Percentiles rank a stretch among this genome's conserved stretches.
These are phyloP conservation scores for Brassica incana DNA, from an alignment of 345 rosid species.

Conservation along the genomic window DNA sequence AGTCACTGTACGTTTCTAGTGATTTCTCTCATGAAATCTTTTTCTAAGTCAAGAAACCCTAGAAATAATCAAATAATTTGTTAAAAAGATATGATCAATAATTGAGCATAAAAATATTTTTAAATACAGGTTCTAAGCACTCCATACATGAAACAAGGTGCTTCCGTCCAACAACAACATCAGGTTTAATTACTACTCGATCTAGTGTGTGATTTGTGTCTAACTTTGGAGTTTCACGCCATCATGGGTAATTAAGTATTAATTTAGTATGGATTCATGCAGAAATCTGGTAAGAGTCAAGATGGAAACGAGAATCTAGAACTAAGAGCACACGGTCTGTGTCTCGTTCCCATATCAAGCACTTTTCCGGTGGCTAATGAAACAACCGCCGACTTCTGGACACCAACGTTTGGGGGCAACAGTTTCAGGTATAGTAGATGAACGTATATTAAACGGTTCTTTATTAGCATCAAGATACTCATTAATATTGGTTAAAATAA, in stretches of 20 bases:
- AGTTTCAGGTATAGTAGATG: slow-evolving; percentile 39
- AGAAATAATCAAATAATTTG: background rate
- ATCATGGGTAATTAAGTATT: slow-evolving; percentile 17
- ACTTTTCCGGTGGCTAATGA: slow-evolving; percentile 80
- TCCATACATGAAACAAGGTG: slow-evolving; percentile 83
- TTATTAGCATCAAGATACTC: background rate
- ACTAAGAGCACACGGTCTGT: slow-evolving; percentile 73
- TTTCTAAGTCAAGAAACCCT: slow-evolving; percentile 14
- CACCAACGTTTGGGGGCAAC: slow-evolving; percentile 75
- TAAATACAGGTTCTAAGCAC: slow-evolving; percentile 62
- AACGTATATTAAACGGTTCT: slow-evolving; percentile 18
- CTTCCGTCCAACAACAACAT: slow-evolving; percentile 59
- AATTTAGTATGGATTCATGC: background rate
- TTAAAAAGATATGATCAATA: background rate
- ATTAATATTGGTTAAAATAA: background rate
- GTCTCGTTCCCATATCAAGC: slow-evolving; percentile 82
- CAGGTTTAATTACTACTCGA: slow-evolving; percentile 47
- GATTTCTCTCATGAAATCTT: background rate
- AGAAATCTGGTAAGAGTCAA: slow-evolving; percentile 31
- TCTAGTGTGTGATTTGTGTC: background rate
- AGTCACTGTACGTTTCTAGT: slow-evolving; percentile 56
- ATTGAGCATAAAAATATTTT: background rate
- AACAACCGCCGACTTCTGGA: slow-evolving; percentile 78
- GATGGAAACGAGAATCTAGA: slow-evolving; percentile 56
- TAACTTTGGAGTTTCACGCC: background rate